Evolutionary conservation across 176 grass and related monocot species (phyloP).

Genomic region (Oryza punctata): DNA sequence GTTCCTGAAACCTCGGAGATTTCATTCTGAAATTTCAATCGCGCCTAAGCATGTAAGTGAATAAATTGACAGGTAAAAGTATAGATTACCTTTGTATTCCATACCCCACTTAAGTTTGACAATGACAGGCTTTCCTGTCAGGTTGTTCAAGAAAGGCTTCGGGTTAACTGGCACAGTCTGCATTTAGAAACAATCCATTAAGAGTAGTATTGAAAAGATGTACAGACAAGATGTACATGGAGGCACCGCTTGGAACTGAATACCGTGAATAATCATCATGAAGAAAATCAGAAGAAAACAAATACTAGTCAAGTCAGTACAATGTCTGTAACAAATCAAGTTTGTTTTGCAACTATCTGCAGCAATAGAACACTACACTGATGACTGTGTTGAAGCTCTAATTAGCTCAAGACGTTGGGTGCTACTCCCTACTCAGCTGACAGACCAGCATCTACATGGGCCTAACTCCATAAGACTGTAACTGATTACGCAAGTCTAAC

Average conservation of each 20-base stretch:
- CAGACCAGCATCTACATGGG: neutral
- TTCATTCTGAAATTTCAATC: too few species aligned
- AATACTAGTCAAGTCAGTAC: neutral
- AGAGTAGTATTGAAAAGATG: neutral
- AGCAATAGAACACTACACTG: neutral
- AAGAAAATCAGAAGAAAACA: neutral
- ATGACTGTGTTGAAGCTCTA: neutral
- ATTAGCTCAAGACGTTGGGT: neutral
- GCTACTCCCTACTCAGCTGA: neutral
- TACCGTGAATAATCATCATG: neutral
- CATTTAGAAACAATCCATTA: conserved; percentile 25
- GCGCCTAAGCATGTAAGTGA: neutral
- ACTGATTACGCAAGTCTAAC: neutral
- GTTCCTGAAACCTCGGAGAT: too few species aligned
- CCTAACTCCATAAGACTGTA: neutral
- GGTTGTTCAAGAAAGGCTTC: conserved; percentile 93
- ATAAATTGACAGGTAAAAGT: conserved; percentile 1
- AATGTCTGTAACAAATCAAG: neutral
- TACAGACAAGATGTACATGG: neutral
- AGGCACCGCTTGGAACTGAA: neutral
- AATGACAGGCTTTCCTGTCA: conserved; percentile 86
- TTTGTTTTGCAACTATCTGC: neutral
- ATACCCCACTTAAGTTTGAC: conserved; percentile 99
- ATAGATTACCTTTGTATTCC: conserved; percentile 91
- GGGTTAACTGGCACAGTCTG: conserved; percentile 94